Percentiles rank a stretch among this genome's conserved stretches.
These are phyloP conservation scores for Tolypocladium sp. DNA, from an alignment of 2,329 filamentous ascomycete species.

Conservation along the genomic window DNA sequence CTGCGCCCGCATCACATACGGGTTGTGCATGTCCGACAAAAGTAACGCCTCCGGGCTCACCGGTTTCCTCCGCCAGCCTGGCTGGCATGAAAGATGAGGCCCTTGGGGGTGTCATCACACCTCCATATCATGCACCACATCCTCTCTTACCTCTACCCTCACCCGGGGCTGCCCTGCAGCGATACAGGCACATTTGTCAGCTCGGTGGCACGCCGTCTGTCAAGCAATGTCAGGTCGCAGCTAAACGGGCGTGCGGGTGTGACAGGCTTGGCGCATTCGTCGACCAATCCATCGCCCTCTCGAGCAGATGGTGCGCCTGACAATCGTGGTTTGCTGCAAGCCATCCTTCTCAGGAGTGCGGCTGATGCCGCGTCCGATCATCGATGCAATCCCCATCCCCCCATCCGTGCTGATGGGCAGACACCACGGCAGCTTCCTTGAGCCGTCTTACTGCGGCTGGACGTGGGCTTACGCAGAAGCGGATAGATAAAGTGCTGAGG, in stretches of 20 bases:
- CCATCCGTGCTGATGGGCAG: not conserved
- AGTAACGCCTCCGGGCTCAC: not conserved
- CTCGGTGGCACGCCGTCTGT: not conserved
- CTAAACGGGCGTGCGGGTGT: not conserved
- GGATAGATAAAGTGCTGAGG: not conserved
- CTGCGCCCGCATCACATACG: not conserved
- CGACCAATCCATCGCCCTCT: not conserved
- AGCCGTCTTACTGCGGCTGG: not conserved
- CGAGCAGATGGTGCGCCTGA: not conserved
- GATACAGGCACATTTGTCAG: not conserved
- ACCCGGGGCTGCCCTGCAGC: not conserved
- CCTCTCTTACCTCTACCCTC: not conserved
- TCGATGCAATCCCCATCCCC: not conserved
- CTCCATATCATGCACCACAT: not conserved
- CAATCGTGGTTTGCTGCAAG: conserved; percentile 1
- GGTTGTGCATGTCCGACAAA: not conserved
- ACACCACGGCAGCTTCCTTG: not conserved
- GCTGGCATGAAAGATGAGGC: not conserved
- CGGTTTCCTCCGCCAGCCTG: not conserved
- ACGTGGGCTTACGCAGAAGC: not conserved
- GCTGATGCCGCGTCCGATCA: not conserved
- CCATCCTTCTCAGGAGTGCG: not conserved
- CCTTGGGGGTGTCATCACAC: not conserved
- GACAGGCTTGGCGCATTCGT: not conserved
- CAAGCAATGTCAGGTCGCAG: not conserved